Percentiles rank a stretch among this genome's conserved stretches.
phyloP scores from a whole-genome alignment of 129 eudicot species.

The Logfia minima region DNA sequence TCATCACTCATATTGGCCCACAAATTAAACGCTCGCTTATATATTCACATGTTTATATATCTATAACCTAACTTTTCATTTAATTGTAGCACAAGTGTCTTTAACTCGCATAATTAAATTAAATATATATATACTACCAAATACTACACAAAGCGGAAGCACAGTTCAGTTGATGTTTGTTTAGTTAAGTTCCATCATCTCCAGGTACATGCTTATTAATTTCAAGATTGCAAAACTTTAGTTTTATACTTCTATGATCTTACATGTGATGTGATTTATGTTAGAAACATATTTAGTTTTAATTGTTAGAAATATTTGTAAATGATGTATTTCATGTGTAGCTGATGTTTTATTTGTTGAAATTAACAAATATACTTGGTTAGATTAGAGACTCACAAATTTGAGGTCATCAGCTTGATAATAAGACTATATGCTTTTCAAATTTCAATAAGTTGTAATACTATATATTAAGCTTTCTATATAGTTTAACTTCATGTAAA shows the following conservation, averaged over 20 bases:
- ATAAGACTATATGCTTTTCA: too few relatives aligned
- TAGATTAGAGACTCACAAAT: too few relatives aligned
- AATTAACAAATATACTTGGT: too few relatives aligned
- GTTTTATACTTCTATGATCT: not conserved
- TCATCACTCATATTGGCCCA: not conserved
- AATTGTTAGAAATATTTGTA: too few relatives aligned
- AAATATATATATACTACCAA: not conserved
- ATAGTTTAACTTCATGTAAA: too few relatives aligned
- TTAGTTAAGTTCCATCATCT: not conserved
- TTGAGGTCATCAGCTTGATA: too few relatives aligned
- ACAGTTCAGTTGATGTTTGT: not conserved
- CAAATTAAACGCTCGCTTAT: too few relatives aligned
- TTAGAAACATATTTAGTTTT: not conserved
- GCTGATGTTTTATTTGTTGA: too few relatives aligned
- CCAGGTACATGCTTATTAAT: not conserved
- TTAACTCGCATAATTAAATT: not conserved
- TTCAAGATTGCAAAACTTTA: not conserved
- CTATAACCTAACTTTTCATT: not conserved
- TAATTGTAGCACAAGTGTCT: not conserved
- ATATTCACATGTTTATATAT: not conserved
- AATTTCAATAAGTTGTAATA: too few relatives aligned
- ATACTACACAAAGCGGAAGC: not conserved
- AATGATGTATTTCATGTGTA: too few relatives aligned
- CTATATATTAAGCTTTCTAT: too few relatives aligned
- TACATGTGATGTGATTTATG: not conserved